Conservation (phyloP, 2,329 filamentous ascomycete species). For the Aspergillus pseudoglaucus region DNA sequence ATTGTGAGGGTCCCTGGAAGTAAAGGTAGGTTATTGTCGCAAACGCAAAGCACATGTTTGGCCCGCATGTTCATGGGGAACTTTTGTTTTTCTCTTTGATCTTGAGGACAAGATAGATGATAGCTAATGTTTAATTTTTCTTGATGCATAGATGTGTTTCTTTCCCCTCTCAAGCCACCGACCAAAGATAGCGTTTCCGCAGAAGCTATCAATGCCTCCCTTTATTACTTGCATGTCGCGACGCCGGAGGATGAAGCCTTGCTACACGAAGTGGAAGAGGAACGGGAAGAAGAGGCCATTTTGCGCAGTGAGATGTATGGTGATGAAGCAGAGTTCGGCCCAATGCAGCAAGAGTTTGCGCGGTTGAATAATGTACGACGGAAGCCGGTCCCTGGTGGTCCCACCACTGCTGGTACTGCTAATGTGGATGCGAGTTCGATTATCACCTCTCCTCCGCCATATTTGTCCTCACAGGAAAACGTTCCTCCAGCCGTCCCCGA, state of each 20-base stretch:
- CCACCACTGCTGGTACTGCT: conserved; percentile 1
- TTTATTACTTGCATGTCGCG: conserved; percentile 87
- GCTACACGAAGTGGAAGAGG: conserved; percentile 33
- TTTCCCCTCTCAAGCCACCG: conserved; percentile 83
- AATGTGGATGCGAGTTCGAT: conserved; percentile 9
- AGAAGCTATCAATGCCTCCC: conserved; percentile 75
- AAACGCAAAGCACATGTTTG: conserved; percentile 1
- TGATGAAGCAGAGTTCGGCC: conserved; percentile 14
- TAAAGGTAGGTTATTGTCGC: conserved; percentile 53
- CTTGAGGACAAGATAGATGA: neutral
- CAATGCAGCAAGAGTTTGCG: conserved; percentile 21
- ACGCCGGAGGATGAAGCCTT: conserved; percentile 50
- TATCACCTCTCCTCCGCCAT: conserved; percentile 11
- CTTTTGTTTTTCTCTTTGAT: neutral
- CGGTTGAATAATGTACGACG: conserved; percentile 34
- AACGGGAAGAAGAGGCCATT: conserved; percentile 24
- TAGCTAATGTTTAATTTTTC: conserved; percentile 5
- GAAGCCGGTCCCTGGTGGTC: conserved; percentile 28
- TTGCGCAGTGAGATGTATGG: conserved; percentile 18
- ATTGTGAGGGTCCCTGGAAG: conserved; percentile 90
- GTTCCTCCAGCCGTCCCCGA: neutral
- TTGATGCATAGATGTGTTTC: conserved; percentile 67
- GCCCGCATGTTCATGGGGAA: conserved; percentile 8
- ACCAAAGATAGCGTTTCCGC: conserved; percentile 75
- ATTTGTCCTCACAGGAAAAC: conserved; percentile 15